A percentile compares a stretch with the other conserved stretches of the same genome.
Evolutionary conservation across 148 eudicot species (phyloP).

Genomic region (Rhododendron henanense): DNA sequence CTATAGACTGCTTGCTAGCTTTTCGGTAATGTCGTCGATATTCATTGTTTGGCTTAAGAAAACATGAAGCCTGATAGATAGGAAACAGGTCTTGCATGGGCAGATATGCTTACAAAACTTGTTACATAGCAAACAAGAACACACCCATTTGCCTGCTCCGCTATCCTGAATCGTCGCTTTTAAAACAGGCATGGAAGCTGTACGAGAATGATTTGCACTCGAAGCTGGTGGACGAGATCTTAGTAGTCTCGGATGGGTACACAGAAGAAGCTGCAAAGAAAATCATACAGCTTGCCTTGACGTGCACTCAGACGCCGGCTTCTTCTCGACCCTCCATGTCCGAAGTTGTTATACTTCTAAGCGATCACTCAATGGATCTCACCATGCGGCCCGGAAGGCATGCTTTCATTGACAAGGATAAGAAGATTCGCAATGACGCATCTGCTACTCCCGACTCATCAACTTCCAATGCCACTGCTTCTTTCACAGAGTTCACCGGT

Average conservation of each 20-base stretch:
- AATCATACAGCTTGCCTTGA: conserved; percentile 32
- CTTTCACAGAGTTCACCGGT: conserved; percentile 14
- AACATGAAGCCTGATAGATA: not conserved
- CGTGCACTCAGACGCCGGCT: conserved; percentile 43
- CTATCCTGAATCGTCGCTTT: not conserved
- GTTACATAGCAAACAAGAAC: not conserved
- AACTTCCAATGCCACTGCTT: conserved; percentile 18
- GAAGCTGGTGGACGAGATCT: conserved; percentile 25
- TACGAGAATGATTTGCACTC: conserved; percentile 22
- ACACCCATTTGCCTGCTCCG: not conserved
- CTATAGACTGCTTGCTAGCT: not conserved
- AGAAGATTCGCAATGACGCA: conserved; percentile 11
- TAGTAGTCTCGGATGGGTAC: conserved; percentile 25
- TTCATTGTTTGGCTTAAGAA: not conserved
- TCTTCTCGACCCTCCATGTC: conserved; percentile 47
- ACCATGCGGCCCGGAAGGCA: conserved; percentile 13
- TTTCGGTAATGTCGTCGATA: not conserved
- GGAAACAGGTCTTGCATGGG: conserved; percentile 19
- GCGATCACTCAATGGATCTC: conserved; percentile 16
- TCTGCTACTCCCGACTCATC: conserved; percentile 9
- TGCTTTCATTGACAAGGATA: conserved; percentile 11
- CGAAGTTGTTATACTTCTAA: conserved; percentile 30
- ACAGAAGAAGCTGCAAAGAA: conserved; percentile 29
- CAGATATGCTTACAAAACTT: not conserved
- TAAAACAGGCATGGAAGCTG: conserved; percentile 38